Evolutionary conservation across 1,139 yeast genomes (phyloP), one percentile per base, ranked within the genome.

Genomic region (Hyphopichia fennica): DNA sequence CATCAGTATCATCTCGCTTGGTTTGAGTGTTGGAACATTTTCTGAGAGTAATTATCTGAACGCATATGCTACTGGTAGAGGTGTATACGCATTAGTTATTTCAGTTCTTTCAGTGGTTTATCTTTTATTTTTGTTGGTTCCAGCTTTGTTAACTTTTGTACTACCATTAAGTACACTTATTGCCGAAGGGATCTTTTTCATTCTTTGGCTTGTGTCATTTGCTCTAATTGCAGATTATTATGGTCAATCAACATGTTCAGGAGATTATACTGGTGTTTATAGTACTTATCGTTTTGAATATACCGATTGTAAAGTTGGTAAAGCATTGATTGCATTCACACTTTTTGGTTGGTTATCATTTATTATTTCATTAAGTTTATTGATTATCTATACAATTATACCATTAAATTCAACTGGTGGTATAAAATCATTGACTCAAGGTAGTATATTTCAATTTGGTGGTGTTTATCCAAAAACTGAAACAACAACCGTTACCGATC

Each of bases 251-350:
- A 25, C 38, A 31, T 66, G 72, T 49, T 23, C 22, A 36, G 28
- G 34, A 38, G 31, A 11, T 30, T 43, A 40, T 34, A 29, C 28
- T 25, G 5, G 15, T 3, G 35, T 28, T 32, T 17, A 16, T 33
- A 6, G 7, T n/a, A n/a, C n/a, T 32, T 19, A 32, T 22, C 29
- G 9, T 20, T n/a, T 25, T 8, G 28, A 15, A 15, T 15, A 25
- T 23, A 29, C 35, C 20, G 41, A 52, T 37, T 68, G 73, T 48
- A 43, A 44, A 31, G 22, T 56, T 5, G 60, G 60, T 7, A 60
- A 67, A 48, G 69, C 69, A 1, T 42, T 57, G 14, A 55, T 64
- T 44, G 66, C 69, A 2, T 57, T 67, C 43, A 53, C 62, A 0
- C 57, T 67, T 30, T 44, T 68, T 37, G 49, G 52, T 29, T 68